Evolutionary conservation across 306 rosid genomes (phyloP), one percentile per base, ranked within the genome.

Genomic region (Argentina anserina): DNA sequence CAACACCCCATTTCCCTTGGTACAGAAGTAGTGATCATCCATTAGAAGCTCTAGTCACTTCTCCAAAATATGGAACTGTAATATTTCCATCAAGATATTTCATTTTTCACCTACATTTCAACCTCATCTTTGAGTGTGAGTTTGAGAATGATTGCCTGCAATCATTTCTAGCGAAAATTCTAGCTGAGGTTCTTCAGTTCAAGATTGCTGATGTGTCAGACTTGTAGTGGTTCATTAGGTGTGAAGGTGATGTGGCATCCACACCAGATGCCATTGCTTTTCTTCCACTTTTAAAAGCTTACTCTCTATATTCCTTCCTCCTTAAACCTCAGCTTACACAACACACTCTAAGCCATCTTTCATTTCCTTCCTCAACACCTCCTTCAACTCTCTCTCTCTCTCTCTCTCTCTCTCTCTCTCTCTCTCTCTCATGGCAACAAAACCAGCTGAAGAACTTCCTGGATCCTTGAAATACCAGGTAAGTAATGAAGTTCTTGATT

Each of bases 401-500:
- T 64, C 76, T 62, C 71, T 66, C 71, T 65, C 69, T 60, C 76
- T 72, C 84, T 75, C 82, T 63, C 80, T 47, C 71, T 43, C 43
- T 34, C 77, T 76, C 76, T 73, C 75, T 34, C 60, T 61, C 47
- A 91, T 91, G 97, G 93, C 90, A 66, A 59, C 87, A 36, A 87
- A 85, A 50, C 86, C 89, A 21, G 73, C 60, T 61, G 87, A 84
- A 80, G 86, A 82, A 78, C 75, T 80, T 79, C 84, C 77, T 63
- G 84, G 81, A 72, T 58, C 89, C 36, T 81, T 91, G 80, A 87
- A 91, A 79, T 91, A 84, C 78, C 88, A 89, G 93, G 97, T 89
- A 28, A 62, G 41, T 15, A 55, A 7, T 5, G 18, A 2, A 39
- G 33, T 39, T 64, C 20, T 21, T 21, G 7, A 69, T 45, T 31